Base-by-base conservation (phyloP, 371 early-diverging fungal genomes). In the Circinella minor region DNA sequence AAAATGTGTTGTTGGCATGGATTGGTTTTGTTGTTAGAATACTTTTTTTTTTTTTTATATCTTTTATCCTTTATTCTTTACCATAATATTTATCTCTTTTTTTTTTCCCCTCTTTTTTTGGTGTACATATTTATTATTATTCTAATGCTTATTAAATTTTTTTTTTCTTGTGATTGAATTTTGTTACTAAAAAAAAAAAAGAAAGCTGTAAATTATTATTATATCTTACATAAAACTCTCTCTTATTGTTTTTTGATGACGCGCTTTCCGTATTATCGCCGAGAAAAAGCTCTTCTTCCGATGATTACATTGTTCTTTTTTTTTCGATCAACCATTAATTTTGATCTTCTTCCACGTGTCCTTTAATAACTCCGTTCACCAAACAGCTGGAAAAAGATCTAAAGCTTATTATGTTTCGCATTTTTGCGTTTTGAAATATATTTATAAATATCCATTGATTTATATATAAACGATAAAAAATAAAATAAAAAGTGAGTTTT, bases 11-110 rank as follows among this genome's bases (percentile, higher is more conserved):
- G 61, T 60, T 38, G 37, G 49, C 17, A 61, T 67, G 47, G 61
- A 61, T 39, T 67, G 68, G 68, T 67, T 67, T 46, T 67, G 68
- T 49, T 65, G 51, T 54, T 65, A 15, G 51, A 15, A 15, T 51
- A 14, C 5, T 51, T 51, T 15, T 8, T 49, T 49, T 4, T 37
- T 11, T 51, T n/a, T 27, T 57, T 57, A 18, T 57, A 57, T 57
- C 5, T 13, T 57, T 27, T 57, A 27, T 57, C 20, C 5, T 51
- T 15, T 15, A n/a, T 27, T 27, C 27, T 13, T 54, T 54, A 54
- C 27, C 27, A n/a, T n/a, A 27, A 1, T 57, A 27, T 57, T 27
- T 34, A 57, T 57, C 39, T 61, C 13, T 69, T 54, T 62, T n/a
- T 46, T 43, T 43, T 11, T 36, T 6, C 34, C 14, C 39, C 39